A percentile compares a stretch with the other conserved stretches of the same genome.
Evolutionary conservation across 805 yeast species (phyloP).

Genomic region (Limtongia smithiae): DNA sequence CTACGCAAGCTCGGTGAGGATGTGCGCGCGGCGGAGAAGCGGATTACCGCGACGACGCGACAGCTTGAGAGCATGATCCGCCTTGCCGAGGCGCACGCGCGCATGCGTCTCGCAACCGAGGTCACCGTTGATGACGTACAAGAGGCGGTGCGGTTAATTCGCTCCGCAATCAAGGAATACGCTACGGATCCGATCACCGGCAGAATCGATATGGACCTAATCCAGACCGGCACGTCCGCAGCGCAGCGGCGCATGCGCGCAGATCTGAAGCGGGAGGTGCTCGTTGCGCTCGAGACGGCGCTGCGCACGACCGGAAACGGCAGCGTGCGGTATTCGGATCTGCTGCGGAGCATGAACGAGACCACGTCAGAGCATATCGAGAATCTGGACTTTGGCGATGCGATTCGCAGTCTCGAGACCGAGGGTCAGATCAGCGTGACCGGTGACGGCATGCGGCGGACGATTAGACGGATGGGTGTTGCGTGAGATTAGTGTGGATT

Average conservation of each 20-base stretch:
- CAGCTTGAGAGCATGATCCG: constrained; percentile 94
- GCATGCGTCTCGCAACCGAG: constrained; percentile 71
- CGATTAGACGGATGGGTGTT: constrained; percentile 40
- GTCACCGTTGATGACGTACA: constrained; percentile 81
- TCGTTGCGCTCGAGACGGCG: constrained; percentile 46
- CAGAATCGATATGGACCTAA: constrained; percentile 92
- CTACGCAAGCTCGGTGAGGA: constrained; percentile 96
- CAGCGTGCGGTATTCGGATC: constrained; percentile 54
- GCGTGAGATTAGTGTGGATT: background rate
- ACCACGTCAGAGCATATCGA: constrained; percentile 63
- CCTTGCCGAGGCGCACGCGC: constrained; percentile 93
- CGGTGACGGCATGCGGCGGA: constrained; percentile 71
- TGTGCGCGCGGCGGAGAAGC: constrained; percentile 73
- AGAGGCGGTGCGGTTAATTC: constrained; percentile 90
- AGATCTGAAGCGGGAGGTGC: constrained; percentile 62
- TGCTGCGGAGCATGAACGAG: constrained; percentile 62
- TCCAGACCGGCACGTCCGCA: constrained; percentile 91
- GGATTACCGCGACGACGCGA: constrained; percentile 97
- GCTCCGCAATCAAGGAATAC: constrained; percentile 92
- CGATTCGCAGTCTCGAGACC: constrained; percentile 60
- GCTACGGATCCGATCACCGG: constrained; percentile 98
- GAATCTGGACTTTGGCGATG: constrained; percentile 64
- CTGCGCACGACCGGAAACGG: constrained; percentile 29
- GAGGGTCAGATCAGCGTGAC: constrained; percentile 66
- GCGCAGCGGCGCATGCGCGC: constrained; percentile 77